Base-by-base conservation (phyloP, 2,329 filamentous ascomycete species). In the Aspergillus fijiensis region DNA sequence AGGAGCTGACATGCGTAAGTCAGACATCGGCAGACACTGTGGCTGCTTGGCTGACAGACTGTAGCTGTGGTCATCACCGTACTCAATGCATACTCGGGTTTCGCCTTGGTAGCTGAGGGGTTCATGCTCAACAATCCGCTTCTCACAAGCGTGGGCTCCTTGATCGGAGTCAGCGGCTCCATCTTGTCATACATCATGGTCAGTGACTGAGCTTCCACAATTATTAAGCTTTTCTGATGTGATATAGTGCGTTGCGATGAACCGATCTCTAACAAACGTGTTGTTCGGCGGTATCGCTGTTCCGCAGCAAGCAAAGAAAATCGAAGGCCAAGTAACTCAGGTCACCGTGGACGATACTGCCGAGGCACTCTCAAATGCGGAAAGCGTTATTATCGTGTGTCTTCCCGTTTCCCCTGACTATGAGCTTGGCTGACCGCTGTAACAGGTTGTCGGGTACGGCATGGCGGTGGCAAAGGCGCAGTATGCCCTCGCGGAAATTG, bases 381-480 rank as follows among this genome's bases (percentile, higher is more conserved):
- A 96, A 70, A 92, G 84, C 51, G 91, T 96, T 58, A 95, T 96
- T 68, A 92, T 96, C 57, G 88, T 81, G 71, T 50, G 72, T 64
- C 27, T 12, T 35, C 33, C 29, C 35, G 19, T 16, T 39, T 23
- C 12, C 3, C 11, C 21, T 48, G 2, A 9, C 14, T 2, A 21
- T 9, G 19, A 9, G 3, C 25, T 16, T 21, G 4, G n/a, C 59
- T 63, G 21, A 61, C 35, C 2, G 14, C n/a, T 45, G 25, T 47
- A 19, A n/a, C 39, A 63, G 74, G 74, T 94, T 1, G 92, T 96
- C 5, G 92, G 92, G 1, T 96, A 96, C 68, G 92, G 92, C 55
- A 96, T 96, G 92, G 92, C 92, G 0, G 92, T 96, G 1, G 92
- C 92, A 9, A 96, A 96, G 76, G 92, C 92, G 3, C 92, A 96